phyloP scores from a whole-genome alignment of 768 basidiomycete genomes.

The Porphyrellus cyaneotinctus region DNA sequence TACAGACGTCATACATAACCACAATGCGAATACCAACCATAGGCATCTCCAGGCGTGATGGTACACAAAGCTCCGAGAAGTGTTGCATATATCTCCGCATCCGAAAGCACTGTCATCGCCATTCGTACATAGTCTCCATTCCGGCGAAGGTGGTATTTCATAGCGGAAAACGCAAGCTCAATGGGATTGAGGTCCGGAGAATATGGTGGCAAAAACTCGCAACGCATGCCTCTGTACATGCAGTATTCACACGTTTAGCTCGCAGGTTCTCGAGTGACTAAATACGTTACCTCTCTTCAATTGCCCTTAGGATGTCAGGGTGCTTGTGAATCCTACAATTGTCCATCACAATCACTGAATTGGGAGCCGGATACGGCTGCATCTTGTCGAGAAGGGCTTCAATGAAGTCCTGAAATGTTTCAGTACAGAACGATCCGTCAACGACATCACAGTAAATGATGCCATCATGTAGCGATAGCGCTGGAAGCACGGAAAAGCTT shows the following conservation, averaged over 20 bases:
- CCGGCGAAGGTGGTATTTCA: neutral
- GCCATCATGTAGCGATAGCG: neutral
- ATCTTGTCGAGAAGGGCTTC: no score
- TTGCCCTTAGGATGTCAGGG: neutral
- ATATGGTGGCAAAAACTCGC: neutral
- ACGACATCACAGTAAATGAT: neutral
- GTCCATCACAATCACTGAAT: neutral
- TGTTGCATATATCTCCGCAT: neutral
- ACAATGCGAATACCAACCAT: neutral
- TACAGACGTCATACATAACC: neutral
- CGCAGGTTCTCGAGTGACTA: no score
- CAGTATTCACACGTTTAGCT: neutral
- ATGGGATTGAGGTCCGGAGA: neutral
- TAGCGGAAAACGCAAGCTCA: neutral
- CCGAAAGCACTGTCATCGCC: neutral
- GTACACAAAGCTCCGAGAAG: neutral
- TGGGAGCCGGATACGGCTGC: neutral
- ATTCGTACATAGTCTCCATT: neutral
- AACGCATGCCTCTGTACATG: neutral
- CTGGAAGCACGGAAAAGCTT: neutral
- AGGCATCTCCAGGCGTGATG: neutral
- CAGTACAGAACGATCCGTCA: no score
- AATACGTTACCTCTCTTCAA: neutral
- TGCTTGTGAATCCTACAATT: neutral
- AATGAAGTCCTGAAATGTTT: no score